Evolutionary conservation across 352 stramenopile genomes (phyloP).

Genomic region (Plasmopara halstedii): DNA sequence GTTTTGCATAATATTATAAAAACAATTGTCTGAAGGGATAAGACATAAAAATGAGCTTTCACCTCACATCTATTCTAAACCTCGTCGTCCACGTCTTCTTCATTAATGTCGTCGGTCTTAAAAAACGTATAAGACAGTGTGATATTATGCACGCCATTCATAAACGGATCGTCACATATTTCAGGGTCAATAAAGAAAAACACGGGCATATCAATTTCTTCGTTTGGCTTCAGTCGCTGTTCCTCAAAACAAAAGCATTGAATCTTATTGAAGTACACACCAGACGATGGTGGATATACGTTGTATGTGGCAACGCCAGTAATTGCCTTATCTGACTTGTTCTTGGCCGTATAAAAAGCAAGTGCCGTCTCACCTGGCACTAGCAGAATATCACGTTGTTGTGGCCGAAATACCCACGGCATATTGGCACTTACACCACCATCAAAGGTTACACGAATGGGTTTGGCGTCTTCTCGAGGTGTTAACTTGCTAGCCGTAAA

Average conservation of each 20-base stretch:
- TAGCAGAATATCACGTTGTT: slow-evolving; percentile 89
- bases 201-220: slow-evolving; percentile 99
- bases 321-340: slow-evolving; percentile 95
- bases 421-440: slow-evolving; percentile 91
- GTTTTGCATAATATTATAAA: no score
- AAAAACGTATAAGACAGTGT: slow-evolving; percentile 99
- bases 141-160: slow-evolving; percentile 96
- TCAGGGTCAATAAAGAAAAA: slow-evolving; percentile 99
- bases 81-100: slow-evolving; percentile 80
- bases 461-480: slow-evolving; percentile 84
- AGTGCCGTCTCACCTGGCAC: slow-evolving; percentile 98
- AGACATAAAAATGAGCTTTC: not conserved
- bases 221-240: slow-evolving; percentile 93
- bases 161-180: slow-evolving; percentile 94
- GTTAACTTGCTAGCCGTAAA: slow-evolving; percentile 81
- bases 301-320: slow-evolving; percentile 98
- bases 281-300: slow-evolving; percentile 94
- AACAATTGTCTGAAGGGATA: no score
- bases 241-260: slow-evolving; percentile 99
- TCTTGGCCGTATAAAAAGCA: slow-evolving; percentile 98
- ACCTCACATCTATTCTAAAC: slow-evolving; percentile 15
- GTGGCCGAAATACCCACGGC: slow-evolving; percentile 95
- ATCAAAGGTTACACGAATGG: slow-evolving; percentile 97
- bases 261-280: slow-evolving; percentile 99
- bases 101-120: slow-evolving; percentile 93